Base-by-base conservation (phyloP, 2,329 filamentous ascomycete genomes). In the Pyrenophora tritici-repentis region DNA sequence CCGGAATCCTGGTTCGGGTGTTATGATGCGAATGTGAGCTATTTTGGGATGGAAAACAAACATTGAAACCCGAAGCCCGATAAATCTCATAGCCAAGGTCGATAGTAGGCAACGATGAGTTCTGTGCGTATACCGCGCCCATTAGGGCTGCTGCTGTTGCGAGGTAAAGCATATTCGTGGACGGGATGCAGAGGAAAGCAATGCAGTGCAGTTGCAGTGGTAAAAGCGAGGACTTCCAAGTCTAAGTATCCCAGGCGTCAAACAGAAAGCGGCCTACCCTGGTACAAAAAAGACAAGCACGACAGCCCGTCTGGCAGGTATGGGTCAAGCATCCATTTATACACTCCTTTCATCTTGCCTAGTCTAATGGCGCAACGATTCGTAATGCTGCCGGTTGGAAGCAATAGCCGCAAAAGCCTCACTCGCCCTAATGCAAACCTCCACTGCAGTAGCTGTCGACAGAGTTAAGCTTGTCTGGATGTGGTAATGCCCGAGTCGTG, bases 51-150 rank as follows among this genome's bases (percentile, higher is more conserved):
- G 13, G 34, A 18, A 7, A 29, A 67, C 68, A 14, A 49, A 77
- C 75, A 67, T 81, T 80, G 60, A 76, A 76, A 10, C 64, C 63
- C 4, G 76, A 65, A 26, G 78, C 81, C 59, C 76, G 73, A 42
- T 83, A 78, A 17, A 81, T 65, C 47, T 80, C 75, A 62, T 84
- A 84, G 34, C 80, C 81, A 8, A 84, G 69, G 60, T 84, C 80
- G 6, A 84, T 78, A 16, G 69, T 66, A 32, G 79, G 78, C 13
- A 80, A 58, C 6, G 66, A 54, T 12, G 52, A 53, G 44, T 67
- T 63, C 38, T 67, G 63, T 18, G 65, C 68, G 17, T 50, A 57
- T 2, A 51, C 63, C 5, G 56, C 58, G 43, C 59, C 65, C 20
- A 68, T 22, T 17, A 70, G 47, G 41, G 63, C 59, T 29, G 58